Evolutionary conservation across 192 early-diverging fungal species (phyloP).

Genomic region (Backusella sp.): DNA sequence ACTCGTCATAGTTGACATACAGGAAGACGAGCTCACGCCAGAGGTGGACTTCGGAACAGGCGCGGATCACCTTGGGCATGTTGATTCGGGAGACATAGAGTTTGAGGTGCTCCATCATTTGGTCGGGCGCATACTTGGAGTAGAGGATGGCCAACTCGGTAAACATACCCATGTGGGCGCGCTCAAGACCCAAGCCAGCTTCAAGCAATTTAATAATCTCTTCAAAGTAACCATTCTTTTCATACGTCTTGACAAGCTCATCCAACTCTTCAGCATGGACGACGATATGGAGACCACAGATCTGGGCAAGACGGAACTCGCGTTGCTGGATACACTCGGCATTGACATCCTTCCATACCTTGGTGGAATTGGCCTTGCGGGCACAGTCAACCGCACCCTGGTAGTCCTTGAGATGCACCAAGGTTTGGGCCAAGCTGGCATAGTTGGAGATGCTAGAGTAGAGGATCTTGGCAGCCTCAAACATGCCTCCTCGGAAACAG

Average conservation of each 20-base stretch:
- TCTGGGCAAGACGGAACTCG: slow-evolving; percentile 97
- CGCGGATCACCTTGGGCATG: slow-evolving; percentile 97
- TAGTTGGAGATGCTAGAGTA: slow-evolving; percentile 98
- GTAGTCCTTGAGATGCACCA: slow-evolving; percentile 94
- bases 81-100: slow-evolving; percentile 98
- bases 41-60: slow-evolving; percentile 89
- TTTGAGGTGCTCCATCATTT: slow-evolving; percentile 97
- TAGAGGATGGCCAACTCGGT: slow-evolving; percentile 98
- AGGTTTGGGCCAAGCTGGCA: slow-evolving; percentile 93
- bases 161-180: slow-evolving; percentile 99
- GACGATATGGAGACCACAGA: slow-evolving; percentile 95
- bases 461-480: slow-evolving; percentile 90
- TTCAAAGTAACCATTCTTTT: slow-evolving; percentile 84
- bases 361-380: slow-evolving; percentile 96
- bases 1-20: slow-evolving; percentile 99
- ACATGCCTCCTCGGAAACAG: slow-evolving; percentile 91
- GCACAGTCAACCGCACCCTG: slow-evolving; percentile 97
- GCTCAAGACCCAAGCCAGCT: slow-evolving; percentile 92
- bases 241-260: slow-evolving; percentile 85
- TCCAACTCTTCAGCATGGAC: slow-evolving; percentile 98
- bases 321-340: slow-evolving; percentile 91
- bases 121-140: slow-evolving; percentile 92
- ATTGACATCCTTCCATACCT: slow-evolving; percentile 99
- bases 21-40: slow-evolving; percentile 98
- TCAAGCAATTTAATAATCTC: slow-evolving; percentile 91